These are phyloP conservation scores for Tuber aestivum DNA, from an alignment of 495 filamentous ascomycete species.

Conservation along the genomic window DNA sequence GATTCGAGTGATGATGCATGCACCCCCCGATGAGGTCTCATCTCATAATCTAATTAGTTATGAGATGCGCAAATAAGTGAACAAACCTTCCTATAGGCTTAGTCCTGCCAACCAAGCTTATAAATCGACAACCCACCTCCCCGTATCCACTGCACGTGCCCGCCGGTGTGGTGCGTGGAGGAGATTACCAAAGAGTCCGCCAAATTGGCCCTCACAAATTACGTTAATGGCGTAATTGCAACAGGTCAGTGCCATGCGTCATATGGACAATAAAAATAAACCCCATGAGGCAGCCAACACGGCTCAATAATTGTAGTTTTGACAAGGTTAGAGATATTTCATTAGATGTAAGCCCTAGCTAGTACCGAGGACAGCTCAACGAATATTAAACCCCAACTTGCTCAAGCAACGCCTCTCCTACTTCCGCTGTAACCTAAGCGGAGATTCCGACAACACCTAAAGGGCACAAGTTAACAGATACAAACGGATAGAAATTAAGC, in stretches of 20 bases:
- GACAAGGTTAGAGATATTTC: background rate
- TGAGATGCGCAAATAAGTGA: background rate
- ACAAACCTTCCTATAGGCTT: background rate
- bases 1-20: background rate
- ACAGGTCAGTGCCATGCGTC: background rate
- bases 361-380: background rate
- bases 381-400: background rate
- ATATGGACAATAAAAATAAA: background rate
- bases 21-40: background rate
- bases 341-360: background rate
- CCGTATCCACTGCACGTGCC: background rate
- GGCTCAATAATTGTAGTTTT: background rate
- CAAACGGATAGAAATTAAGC: constrained; percentile 4
- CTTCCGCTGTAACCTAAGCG: constrained; percentile 43
- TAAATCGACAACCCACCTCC: background rate
- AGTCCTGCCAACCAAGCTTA: background rate
- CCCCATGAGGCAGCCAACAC: background rate
- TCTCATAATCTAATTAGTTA: background rate
- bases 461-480: background rate
- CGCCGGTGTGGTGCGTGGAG: background rate
- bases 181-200: background rate
- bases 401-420: background rate
- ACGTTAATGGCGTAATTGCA: background rate
- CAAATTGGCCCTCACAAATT: background rate
- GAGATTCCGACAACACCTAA: constrained; percentile 85